Evolutionary conservation across 768 basidiomycete species (phyloP).

Genomic region (Serpula lacrymans): DNA sequence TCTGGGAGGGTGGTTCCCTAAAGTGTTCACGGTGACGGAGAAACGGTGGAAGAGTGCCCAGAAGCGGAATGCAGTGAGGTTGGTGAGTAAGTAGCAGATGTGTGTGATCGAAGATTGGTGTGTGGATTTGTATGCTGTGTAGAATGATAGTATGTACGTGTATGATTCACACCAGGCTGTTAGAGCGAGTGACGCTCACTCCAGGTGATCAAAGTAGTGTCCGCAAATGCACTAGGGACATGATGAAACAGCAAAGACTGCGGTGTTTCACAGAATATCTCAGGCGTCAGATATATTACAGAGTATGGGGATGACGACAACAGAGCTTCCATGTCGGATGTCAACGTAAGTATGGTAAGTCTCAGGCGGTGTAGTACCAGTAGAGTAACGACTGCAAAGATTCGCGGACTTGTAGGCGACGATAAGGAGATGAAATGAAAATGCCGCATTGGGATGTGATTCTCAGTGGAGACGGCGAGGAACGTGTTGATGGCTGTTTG

Average conservation of each 20-base stretch:
- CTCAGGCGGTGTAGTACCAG: not conserved
- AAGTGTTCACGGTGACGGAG: not conserved
- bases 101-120: not conserved
- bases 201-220: not conserved
- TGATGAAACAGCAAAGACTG: not conserved
- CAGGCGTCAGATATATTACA: too few relatives aligned
- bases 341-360: not conserved
- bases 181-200: not conserved
- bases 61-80: not conserved
- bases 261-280: too few relatives aligned
- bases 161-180: not conserved
- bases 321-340: not conserved
- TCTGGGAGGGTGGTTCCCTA: conserved; percentile 9
- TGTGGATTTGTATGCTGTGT: not conserved
- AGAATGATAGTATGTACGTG: too few relatives aligned
- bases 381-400: not conserved
- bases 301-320: too few relatives aligned
- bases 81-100: not conserved
- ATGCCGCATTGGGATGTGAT: not conserved
- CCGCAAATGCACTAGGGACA: not conserved
- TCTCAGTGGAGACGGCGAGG: not conserved
- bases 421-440: not conserved
- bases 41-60: not conserved
- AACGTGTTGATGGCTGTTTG: not conserved
- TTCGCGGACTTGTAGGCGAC: not conserved